Base-by-base conservation (phyloP, 2,329 filamentous ascomycete species). In the Paraphoma chrysanthemicola region DNA sequence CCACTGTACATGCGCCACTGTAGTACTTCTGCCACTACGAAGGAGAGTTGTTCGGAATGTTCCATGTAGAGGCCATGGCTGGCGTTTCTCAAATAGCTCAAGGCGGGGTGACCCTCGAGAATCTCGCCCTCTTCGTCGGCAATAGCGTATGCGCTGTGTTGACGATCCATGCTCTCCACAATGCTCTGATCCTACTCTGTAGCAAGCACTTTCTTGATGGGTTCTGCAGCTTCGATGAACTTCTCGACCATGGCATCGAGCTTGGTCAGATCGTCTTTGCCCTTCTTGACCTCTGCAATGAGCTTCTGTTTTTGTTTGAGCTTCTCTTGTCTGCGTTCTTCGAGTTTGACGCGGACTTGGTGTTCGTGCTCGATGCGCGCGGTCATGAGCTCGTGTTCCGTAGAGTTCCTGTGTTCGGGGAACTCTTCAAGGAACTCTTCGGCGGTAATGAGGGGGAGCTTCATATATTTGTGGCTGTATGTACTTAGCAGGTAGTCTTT, bases 341-440 rank as follows among this genome's bases (percentile, higher is more conserved):
- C 95, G 30, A 98, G 81, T 42, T 88, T 87, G 77, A 96, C 89
- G 38, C 95, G 88, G 73, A 96, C 92, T 11, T 86, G 85, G 65
- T 92, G 87, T 80, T 99, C 95, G 73, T 98, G 91, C 63, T 95
- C 90, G 72, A 99, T 97, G 28, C 94, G 88, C 43, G 91, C 91
- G 50, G 93, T 87, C 88, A 96, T 98, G 53, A 98, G 80, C 11
- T 91, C 85, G 73, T 93, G 90, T 67, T 96, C 90, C 68, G 89
- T 87, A 10, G 85, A 83, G 23, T 88, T 82, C n/a, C 82, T 81
- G 64, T 92, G 87, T 56, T 97, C 89, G 2, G 93, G 92, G 60
- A 92, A 88, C 31, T 88, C 78, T 0, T 84, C 82, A 0, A 97
- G 82, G 66, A 97, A 98, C 51, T 96, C 89, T 47, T 95, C 90